Percentiles rank a stretch among this genome's conserved stretches.
Evolutionary conservation across 2,329 filamentous ascomycete genomes (phyloP).

Genomic region (Rhinocladiella similis): DNA sequence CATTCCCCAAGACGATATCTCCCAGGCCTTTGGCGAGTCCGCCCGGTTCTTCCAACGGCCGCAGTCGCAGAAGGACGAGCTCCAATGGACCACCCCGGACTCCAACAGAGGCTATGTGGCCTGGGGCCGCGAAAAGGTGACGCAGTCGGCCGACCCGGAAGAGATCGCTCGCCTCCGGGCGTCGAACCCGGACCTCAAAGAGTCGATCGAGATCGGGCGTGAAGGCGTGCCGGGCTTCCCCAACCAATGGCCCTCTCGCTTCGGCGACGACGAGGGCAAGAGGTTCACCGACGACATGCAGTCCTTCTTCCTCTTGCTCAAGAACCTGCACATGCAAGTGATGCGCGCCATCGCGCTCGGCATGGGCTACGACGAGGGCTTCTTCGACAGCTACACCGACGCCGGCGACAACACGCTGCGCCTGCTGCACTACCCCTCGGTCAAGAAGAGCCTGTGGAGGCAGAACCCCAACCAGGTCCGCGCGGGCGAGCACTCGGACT

Average conservation of each 20-base stretch:
- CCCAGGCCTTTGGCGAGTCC: conserved; percentile 65
- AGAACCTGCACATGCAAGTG: conserved; percentile 70
- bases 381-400: conserved; percentile 76
- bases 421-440: conserved; percentile 74
- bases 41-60: conserved; percentile 70
- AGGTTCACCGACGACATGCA: conserved; percentile 72
- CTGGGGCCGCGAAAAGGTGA: conserved; percentile 71
- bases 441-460: conserved; percentile 65
- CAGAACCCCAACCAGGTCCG: conserved; percentile 69
- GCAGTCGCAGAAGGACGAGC: conserved; percentile 60
- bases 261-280: conserved; percentile 49
- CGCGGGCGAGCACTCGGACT: conserved; percentile 72
- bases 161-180: conserved; percentile 61
- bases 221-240: conserved; percentile 62
- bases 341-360: conserved; percentile 86
- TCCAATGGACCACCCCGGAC: conserved; percentile 71
- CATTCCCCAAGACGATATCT: conserved; percentile 61
- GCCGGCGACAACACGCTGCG: conserved; percentile 70
- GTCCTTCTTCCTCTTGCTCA: conserved; percentile 72
- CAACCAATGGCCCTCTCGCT: conserved; percentile 72
- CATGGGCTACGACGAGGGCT: conserved; percentile 68
- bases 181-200: conserved; percentile 55
- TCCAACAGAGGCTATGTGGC: conserved; percentile 74
- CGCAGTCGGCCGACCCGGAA: conserved; percentile 52
- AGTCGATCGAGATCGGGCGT: conserved; percentile 62